Evolutionary conservation across 371 early-diverging fungal species (phyloP), one percentile per base, ranked within the genome.

Genomic region (Mucor sp.): DNA sequence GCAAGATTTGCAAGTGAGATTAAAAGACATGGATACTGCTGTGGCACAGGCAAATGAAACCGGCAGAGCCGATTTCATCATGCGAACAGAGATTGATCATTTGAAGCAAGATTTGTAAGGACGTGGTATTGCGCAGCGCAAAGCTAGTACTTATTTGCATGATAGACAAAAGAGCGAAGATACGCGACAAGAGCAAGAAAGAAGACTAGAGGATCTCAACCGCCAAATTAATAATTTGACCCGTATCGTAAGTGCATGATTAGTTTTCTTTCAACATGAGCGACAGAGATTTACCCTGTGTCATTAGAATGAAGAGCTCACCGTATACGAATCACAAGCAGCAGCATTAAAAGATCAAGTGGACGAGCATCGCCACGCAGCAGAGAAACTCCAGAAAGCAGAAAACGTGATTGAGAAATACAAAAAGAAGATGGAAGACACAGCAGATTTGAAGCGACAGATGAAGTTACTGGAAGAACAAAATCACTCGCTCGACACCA

Each of bases 341-440:
- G 77, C 79, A 6, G 82, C 85, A 37, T 76, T 97, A 61, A 90
- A 91, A 61, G 97, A 97, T 76, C 90, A 96, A 74, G 74, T 95
- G 28, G 94, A 97, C 57, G 97, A 96, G 75, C 89, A 94, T 71
- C 85, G 90, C 33, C 95, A 95, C 70, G 85, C 90, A 0, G 93
- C 93, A 11, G 97, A 97, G 66, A 91, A 91, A 63, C 86, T 96
- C 17, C 92, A 92, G 81, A 95, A 94, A 78, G 89, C 93, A 5
- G 97, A 97, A 76, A 94, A 95, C 53, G 91, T 93, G 33, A 87
- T 95, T 67, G 97, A 96, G 67, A 97, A 97, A 75, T 97, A 95
- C 82, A 95, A 94, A 74, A 94, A 93, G 78, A 93, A 94, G 67
- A 83, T 97, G 6, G 98, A 97, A 64, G 96, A 97, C 55, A 87